These are phyloP conservation scores for Themeda triandra DNA, from an alignment of 176 grass and related monocot genomes.

Conservation along the genomic window DNA sequence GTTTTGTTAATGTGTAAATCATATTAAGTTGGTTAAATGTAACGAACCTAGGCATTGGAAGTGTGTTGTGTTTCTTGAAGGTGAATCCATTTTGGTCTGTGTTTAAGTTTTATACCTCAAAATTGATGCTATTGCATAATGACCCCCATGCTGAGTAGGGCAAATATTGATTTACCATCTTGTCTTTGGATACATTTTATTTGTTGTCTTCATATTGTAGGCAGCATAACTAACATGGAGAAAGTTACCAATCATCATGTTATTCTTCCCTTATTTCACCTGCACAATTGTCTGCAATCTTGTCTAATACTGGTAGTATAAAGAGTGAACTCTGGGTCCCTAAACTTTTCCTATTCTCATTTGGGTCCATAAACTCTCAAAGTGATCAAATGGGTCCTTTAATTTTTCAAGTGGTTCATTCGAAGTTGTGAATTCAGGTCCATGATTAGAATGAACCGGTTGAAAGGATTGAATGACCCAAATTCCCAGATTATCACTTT, in stretches of 20 bases:
- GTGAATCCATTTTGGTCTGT: background rate
- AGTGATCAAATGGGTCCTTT: too few species aligned
- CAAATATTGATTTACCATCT: background rate
- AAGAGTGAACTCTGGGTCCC: too few species aligned
- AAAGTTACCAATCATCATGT: background rate
- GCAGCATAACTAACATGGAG: background rate
- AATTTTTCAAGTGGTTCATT: too few species aligned
- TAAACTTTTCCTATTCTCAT: too few species aligned
- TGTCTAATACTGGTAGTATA: background rate
- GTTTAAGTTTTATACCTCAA: constrained; percentile 4
- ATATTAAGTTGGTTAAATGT: background rate
- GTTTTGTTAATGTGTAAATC: background rate
- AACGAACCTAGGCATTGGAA: background rate
- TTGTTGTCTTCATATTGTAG: background rate
- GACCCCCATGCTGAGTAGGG: background rate
- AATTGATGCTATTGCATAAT: background rate
- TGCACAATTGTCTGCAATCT: background rate
- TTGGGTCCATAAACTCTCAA: too few species aligned
- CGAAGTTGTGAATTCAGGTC: too few species aligned
- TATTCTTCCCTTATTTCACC: background rate
- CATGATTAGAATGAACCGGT: fast-evolving
- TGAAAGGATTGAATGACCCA: too few species aligned
- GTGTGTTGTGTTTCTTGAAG: background rate
- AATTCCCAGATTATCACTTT: too few species aligned
- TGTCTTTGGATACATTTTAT: background rate